Conservation (phyloP, 371 early-diverging fungal genomes). For the Rhizopus sp. region DNA sequence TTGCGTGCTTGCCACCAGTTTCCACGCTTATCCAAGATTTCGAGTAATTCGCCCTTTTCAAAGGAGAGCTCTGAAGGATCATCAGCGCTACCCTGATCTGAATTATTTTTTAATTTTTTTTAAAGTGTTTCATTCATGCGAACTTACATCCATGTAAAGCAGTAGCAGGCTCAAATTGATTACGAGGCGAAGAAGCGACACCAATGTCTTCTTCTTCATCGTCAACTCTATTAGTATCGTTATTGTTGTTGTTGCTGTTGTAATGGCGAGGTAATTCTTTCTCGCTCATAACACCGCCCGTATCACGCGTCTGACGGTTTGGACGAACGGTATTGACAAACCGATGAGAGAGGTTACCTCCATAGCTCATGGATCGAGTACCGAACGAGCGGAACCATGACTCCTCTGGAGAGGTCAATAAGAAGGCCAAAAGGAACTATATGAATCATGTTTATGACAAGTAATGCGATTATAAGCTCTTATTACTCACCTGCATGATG, state of each 20-base stretch:
- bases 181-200: slow-evolving; percentile 3
- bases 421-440: slow-evolving; percentile 71
- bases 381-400: slow-evolving; percentile 44
- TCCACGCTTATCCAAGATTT: slow-evolving; percentile 87
- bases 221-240: neutral
- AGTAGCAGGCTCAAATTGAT: slow-evolving; percentile 20
- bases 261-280: slow-evolving; percentile 14
- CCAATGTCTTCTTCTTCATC: slow-evolving; percentile 20
- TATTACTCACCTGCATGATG: slow-evolving; percentile 53
- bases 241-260: too few species aligned
- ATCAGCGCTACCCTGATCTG: slow-evolving; percentile 80
- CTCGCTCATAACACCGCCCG: slow-evolving; percentile 3
- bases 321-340: slow-evolving; percentile 25
- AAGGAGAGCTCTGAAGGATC: slow-evolving; percentile 94
- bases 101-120: slow-evolving; percentile 4
- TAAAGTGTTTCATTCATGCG: neutral
- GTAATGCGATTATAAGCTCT: slow-evolving; percentile 7
- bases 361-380: slow-evolving; percentile 8
- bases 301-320: slow-evolving; percentile 2
- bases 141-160: slow-evolving; percentile 42
- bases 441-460: neutral
- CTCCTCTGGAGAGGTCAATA: slow-evolving; percentile 71
- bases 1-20: slow-evolving; percentile 96
- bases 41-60: slow-evolving; percentile 83
- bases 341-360: slow-evolving; percentile 18